phyloP scores from a whole-genome alignment of 805 yeast genomes.

The Schwanniomyces polymorphus region DNA sequence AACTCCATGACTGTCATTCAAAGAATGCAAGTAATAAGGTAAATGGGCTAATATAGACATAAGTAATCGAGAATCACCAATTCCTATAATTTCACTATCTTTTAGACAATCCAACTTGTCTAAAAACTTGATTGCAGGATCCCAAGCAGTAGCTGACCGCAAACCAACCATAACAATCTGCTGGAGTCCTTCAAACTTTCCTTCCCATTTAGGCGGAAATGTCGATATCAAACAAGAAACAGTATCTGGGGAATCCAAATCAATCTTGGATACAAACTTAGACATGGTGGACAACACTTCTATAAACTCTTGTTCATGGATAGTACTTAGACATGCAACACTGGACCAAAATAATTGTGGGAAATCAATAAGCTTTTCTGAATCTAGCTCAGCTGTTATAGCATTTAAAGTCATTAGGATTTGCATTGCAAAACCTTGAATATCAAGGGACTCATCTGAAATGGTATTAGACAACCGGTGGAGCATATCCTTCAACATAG shows the following conservation, averaged over 20 bases:
- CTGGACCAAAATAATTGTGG: constrained; percentile 96
- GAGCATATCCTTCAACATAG: constrained; percentile 90
- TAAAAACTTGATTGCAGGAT: constrained; percentile 69
- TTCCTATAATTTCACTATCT: constrained; percentile 77
- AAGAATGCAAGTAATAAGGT: constrained; percentile 82
- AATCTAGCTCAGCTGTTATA: constrained; percentile 78
- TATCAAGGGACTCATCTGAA: constrained; percentile 83
- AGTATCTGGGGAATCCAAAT: constrained; percentile 80
- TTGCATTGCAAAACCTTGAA: constrained; percentile 97
- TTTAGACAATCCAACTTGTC: constrained; percentile 67
- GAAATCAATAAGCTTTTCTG: constrained; percentile 75
- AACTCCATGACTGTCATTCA: constrained; percentile 50
- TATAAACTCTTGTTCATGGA: constrained; percentile 90
- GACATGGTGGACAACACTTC: constrained; percentile 82
- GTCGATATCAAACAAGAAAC: constrained; percentile 80
- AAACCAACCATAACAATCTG: constrained; percentile 78
- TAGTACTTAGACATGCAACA: constrained; percentile 85
- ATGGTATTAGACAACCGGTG: constrained; percentile 91
- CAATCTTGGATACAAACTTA: constrained; percentile 83
- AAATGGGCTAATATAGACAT: constrained; percentile 74
- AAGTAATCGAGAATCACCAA: constrained; percentile 65
- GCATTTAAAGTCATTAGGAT: constrained; percentile 95
- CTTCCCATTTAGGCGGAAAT: constrained; percentile 96
- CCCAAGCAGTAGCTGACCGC: constrained; percentile 77
- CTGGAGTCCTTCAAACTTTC: constrained; percentile 86